Evolutionary conservation across 2,329 filamentous ascomycete genomes (phyloP).

Genomic region (Epichloe sylvatica): DNA sequence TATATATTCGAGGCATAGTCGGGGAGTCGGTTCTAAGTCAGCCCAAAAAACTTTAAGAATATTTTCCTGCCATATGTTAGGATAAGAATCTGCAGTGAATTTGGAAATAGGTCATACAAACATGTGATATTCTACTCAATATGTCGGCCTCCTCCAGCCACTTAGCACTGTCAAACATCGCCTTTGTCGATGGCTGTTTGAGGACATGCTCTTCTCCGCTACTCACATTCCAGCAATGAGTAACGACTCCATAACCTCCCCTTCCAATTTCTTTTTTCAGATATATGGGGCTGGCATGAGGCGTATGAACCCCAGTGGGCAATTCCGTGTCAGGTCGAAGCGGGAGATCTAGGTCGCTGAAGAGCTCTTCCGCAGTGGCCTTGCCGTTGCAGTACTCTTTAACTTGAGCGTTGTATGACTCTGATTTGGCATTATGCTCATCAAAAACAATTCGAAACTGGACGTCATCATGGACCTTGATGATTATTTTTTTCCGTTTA

Average conservation of each 20-base stretch:
- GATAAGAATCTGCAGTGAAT: background rate
- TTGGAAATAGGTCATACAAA: slow-evolving; percentile 2
- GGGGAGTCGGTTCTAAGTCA: background rate
- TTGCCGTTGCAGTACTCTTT: slow-evolving; percentile 9
- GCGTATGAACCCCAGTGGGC: slow-evolving; percentile 6
- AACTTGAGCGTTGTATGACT: slow-evolving; percentile 10
- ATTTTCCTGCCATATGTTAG: background rate
- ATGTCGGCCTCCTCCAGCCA: background rate
- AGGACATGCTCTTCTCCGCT: slow-evolving; percentile 10
- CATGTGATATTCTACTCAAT: slow-evolving; percentile 5
- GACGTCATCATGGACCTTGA: background rate
- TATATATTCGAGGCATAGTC: slow-evolving; percentile 8
- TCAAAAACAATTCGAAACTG: slow-evolving; percentile 7
- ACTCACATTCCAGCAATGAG: slow-evolving; percentile 13
- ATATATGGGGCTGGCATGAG: slow-evolving; percentile 5
- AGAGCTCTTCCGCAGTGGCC: slow-evolving; percentile 5
- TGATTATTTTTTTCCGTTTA: slow-evolving; percentile 4
- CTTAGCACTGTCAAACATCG: background rate
- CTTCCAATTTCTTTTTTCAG: slow-evolving; percentile 7
- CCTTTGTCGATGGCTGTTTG: slow-evolving; percentile 9
- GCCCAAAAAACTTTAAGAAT: background rate
- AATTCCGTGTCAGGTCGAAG: slow-evolving; percentile 2
- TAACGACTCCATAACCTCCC: slow-evolving; percentile 9
- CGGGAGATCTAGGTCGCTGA: slow-evolving; percentile 5
- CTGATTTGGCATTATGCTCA: slow-evolving; percentile 4